Conservation (phyloP, 164 flowering plant species). For the Berberis vulgaris region DNA sequence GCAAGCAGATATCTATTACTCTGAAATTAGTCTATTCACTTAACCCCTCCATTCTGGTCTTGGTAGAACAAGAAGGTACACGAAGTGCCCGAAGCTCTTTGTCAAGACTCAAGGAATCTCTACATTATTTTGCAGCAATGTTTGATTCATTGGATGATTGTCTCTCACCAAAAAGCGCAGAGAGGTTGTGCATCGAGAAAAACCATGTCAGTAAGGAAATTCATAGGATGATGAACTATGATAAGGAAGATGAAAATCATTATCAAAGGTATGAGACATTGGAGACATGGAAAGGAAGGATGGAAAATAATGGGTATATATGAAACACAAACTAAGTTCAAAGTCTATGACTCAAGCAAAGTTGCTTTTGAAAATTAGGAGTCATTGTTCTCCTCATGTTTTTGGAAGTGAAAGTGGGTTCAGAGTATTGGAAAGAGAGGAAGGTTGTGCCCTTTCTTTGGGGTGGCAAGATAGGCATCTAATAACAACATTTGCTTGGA, state of each 20-base stretch:
- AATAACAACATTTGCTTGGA: slow-evolving; percentile 65
- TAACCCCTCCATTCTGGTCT: slow-evolving; percentile 38
- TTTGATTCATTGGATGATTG: slow-evolving; percentile 69
- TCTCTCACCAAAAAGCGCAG: slow-evolving; percentile 43
- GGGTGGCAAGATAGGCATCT: slow-evolving; percentile 69
- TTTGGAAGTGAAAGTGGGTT: slow-evolving; percentile 43
- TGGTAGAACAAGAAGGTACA: slow-evolving; percentile 61
- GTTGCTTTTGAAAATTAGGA: slow-evolving; percentile 53
- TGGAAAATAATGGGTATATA: slow-evolving; percentile 53
- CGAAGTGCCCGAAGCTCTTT: slow-evolving; percentile 38
- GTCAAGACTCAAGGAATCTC: slow-evolving; percentile 63
- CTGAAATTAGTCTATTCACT: slow-evolving; percentile 31
- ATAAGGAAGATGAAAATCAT: slow-evolving; percentile 17
- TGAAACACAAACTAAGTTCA: slow-evolving; percentile 44
- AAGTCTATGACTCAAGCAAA: slow-evolving; percentile 59
- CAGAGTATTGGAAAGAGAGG: slow-evolving; percentile 52
- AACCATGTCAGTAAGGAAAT: slow-evolving; percentile 61
- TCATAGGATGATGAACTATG: slow-evolving; percentile 35
- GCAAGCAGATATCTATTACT: slow-evolving; percentile 33
- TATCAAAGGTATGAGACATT: slow-evolving; percentile 15
- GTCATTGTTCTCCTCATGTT: slow-evolving; percentile 31
- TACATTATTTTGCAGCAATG: slow-evolving; percentile 70
- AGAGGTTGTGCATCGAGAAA: slow-evolving; percentile 60
- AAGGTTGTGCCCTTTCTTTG: slow-evolving; percentile 49
- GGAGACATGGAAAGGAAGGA: slow-evolving; percentile 56